Evolutionary conservation across 2,329 filamentous ascomycete genomes (phyloP).

Genomic region (Rhynchosporium agropyri): DNA sequence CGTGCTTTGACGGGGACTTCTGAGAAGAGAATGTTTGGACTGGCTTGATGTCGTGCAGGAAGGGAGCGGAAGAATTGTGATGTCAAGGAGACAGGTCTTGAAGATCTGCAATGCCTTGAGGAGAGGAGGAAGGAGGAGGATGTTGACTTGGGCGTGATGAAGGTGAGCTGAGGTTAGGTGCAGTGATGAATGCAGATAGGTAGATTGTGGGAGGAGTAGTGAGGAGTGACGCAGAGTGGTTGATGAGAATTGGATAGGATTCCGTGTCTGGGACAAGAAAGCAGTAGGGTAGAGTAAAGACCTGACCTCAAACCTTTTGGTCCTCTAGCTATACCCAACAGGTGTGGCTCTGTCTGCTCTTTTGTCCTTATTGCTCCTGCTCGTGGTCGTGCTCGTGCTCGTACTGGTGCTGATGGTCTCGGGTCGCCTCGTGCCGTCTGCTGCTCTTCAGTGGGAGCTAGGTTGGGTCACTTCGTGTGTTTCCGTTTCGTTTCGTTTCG

Average conservation of each 20-base stretch:
- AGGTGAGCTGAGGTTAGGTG: constrained; percentile 25
- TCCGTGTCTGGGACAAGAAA: constrained; percentile 38
- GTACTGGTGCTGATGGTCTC: not conserved
- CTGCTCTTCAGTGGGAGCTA: not conserved
- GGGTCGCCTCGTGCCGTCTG: constrained; percentile 5
- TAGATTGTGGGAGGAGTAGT: constrained; percentile 28
- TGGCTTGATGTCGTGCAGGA: constrained; percentile 34
- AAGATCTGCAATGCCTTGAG: constrained; percentile 35
- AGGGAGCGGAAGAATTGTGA: constrained; percentile 44
- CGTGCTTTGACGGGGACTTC: constrained; percentile 41
- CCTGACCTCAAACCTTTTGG: constrained; percentile 44
- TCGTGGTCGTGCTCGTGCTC: too few relatives aligned
- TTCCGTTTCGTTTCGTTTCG: constrained; percentile 38
- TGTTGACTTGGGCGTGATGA: constrained; percentile 41
- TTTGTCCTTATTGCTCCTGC: constrained; percentile 20
- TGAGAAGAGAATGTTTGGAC: constrained; percentile 39
- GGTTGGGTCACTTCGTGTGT: constrained; percentile 24
- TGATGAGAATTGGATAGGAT: constrained; percentile 33
- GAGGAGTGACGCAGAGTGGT: constrained; percentile 34
- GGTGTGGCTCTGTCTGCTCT: constrained; percentile 26
- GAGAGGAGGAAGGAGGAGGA: constrained; percentile 33
- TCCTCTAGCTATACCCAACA: constrained; percentile 34
- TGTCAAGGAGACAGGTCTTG: constrained; percentile 40
- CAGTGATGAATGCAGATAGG: constrained; percentile 14
- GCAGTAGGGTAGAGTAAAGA: constrained; percentile 42